A percentile compares a stretch with the other conserved stretches of the same genome.
These are phyloP conservation scores for Pythium rishiriense DNA, from an alignment of 352 stramenopile species.

Conservation along the genomic window DNA sequence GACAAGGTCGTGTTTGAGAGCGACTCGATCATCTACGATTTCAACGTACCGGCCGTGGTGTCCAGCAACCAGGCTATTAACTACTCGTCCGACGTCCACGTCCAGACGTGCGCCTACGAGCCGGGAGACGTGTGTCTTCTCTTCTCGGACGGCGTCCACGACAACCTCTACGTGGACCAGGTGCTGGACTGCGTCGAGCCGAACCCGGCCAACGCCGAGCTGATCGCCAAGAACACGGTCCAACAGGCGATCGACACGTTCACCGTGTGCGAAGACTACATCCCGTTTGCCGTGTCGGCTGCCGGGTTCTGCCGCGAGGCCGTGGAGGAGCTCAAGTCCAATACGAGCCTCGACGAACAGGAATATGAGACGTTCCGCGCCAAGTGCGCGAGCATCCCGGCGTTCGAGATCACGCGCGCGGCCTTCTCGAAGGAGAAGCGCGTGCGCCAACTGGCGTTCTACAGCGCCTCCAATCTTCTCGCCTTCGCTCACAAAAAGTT, in stretches of 20 bases:
- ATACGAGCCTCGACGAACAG: constrained; percentile 52
- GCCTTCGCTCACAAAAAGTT: constrained; percentile 88
- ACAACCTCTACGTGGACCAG: constrained; percentile 88
- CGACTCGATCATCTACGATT: constrained; percentile 90
- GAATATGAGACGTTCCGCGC: constrained; percentile 71
- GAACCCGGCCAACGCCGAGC: constrained; percentile 49
- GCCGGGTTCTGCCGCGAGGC: constrained; percentile 80
- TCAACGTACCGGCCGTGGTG: constrained; percentile 87
- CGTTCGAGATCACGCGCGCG: constrained; percentile 52
- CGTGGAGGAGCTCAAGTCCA: constrained; percentile 74
- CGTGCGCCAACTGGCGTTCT: constrained; percentile 85
- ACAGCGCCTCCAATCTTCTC: constrained; percentile 87
- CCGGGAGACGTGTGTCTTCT: constrained; percentile 75
- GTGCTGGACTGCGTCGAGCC: constrained; percentile 63
- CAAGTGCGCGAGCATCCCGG: constrained; percentile 76
- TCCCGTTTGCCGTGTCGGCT: constrained; percentile 84
- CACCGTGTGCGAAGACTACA: constrained; percentile 58
- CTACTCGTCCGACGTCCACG: constrained; percentile 66
- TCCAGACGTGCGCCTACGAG: constrained; percentile 77
- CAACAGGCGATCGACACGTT: constrained; percentile 73
- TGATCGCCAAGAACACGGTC: constrained; percentile 77
- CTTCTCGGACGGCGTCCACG: constrained; percentile 87
- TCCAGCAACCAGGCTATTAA: constrained; percentile 87
- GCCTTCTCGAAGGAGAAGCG: constrained; percentile 83
- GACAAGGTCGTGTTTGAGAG: constrained; percentile 80